These are phyloP conservation scores for Candida insectorum DNA, from an alignment of 805 yeast species.

Conservation along the genomic window DNA sequence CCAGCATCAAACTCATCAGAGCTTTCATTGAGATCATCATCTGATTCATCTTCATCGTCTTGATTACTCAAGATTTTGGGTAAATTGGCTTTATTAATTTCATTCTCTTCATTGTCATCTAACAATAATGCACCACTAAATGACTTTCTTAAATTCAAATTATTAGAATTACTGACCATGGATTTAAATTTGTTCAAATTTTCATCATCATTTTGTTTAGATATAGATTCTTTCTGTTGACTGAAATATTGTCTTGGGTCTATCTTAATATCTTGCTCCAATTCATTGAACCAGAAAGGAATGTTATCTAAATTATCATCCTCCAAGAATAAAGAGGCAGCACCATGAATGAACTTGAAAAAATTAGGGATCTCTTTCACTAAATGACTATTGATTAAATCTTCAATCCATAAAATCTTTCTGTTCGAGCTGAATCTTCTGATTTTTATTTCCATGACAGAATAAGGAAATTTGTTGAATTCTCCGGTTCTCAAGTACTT, in stretches of 20 bases:
- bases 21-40: slow-evolving; percentile 17
- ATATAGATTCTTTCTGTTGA: slow-evolving; percentile 40
- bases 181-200: slow-evolving; percentile 39
- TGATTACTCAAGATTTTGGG: slow-evolving; percentile 1
- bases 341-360: slow-evolving; percentile 90
- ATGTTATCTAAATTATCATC: slow-evolving; percentile 85
- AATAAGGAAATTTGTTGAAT: slow-evolving; percentile 74
- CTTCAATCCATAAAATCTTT: slow-evolving; percentile 78
- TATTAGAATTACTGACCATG: slow-evolving; percentile 29
- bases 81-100: slow-evolving; percentile 44
- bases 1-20: slow-evolving; percentile 29
- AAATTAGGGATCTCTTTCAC: slow-evolving; percentile 94
- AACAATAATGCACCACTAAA: slow-evolving; percentile 32
- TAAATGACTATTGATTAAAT: slow-evolving; percentile 74
- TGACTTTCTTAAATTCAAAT: slow-evolving; percentile 36
- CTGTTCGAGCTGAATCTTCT: slow-evolving; percentile 30
- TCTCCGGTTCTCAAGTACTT: slow-evolving; percentile 83
- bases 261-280: slow-evolving; percentile 67
- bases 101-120: slow-evolving; percentile 63
- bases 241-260: slow-evolving; percentile 76
- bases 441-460: slow-evolving; percentile 83
- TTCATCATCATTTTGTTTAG: slow-evolving; percentile 46
- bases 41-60: slow-evolving; percentile 8
- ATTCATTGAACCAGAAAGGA: slow-evolving; percentile 93
- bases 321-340: slow-evolving; percentile 81